These are phyloP conservation scores for Scalesia atractyloides DNA, from an alignment of 129 eudicot genomes.

Conservation along the genomic window DNA sequence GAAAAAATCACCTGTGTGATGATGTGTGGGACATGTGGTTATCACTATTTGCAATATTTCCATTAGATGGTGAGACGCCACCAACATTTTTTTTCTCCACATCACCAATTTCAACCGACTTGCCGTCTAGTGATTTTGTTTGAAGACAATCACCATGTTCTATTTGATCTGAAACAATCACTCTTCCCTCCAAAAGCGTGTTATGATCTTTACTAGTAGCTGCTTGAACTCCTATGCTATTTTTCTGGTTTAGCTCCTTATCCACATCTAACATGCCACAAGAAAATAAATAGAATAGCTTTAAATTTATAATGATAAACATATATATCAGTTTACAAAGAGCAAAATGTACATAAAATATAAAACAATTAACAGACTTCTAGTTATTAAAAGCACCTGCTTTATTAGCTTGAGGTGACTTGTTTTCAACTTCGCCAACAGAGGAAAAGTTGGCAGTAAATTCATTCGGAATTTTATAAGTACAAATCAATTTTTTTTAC, in stretches of 20 bases:
- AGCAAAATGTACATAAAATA: no score
- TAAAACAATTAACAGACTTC: no score
- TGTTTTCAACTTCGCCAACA: constrained; percentile 16
- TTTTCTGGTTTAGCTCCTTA: constrained; percentile 4
- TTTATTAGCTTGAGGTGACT: constrained; percentile 15
- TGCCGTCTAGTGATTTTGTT: constrained; percentile 21
- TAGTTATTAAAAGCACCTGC: not conserved
- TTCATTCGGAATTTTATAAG: constrained; percentile 7
- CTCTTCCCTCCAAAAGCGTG: not conserved
- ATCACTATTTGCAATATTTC: constrained; percentile 25
- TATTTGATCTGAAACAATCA: not conserved
- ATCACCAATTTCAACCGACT: not conserved
- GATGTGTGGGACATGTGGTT: constrained; percentile 29
- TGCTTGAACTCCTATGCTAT: not conserved
- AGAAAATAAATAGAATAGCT: not conserved
- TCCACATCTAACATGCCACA: constrained; percentile 19
- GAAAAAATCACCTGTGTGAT: constrained; percentile 22
- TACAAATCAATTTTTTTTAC: not conserved
- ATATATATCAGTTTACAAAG: no score
- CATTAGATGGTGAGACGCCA: constrained; percentile 25
- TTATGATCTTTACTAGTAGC: not conserved
- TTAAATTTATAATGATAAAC: no score
- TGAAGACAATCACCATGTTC: constrained; percentile 18
- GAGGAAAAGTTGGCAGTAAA: constrained; percentile 8
- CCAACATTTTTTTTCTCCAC: constrained; percentile 22